These are phyloP conservation scores for Penstemon newberryi DNA, from an alignment of 257 asterid species.

Conservation along the genomic window DNA sequence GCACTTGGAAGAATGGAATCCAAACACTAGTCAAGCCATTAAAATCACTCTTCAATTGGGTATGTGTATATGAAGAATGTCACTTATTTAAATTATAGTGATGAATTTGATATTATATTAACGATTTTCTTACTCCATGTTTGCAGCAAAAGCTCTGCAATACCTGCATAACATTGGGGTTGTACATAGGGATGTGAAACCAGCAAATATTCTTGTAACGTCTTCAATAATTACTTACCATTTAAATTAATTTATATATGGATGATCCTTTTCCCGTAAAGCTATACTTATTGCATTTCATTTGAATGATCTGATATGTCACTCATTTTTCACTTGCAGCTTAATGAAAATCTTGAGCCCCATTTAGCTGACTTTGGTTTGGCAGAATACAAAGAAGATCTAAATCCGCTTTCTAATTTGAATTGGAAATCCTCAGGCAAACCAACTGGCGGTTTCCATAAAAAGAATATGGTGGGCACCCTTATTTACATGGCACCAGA, in stretches of 20 bases:
- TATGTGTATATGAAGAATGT: constrained; percentile 22
- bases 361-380: constrained; percentile 91
- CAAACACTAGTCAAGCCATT: constrained; percentile 53
- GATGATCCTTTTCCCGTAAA: background rate
- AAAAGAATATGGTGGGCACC: constrained; percentile 93
- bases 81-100: constrained; percentile 14
- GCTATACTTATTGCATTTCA: constrained; percentile 1
- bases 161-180: constrained; percentile 91
- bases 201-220: constrained; percentile 95
- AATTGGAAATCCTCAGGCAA: constrained; percentile 90
- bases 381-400: constrained; percentile 77
- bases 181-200: constrained; percentile 97
- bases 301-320: constrained; percentile 28
- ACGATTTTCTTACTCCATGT: constrained; percentile 35
- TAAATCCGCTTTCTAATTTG: constrained; percentile 59
- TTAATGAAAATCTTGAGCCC: constrained; percentile 59
- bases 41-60: constrained; percentile 60
- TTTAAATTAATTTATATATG: constrained; percentile 13
- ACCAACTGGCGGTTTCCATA: constrained; percentile 99
- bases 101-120: constrained; percentile 23
- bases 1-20: constrained; percentile 82
- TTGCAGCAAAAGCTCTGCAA: constrained; percentile 83
- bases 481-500: constrained; percentile 99
- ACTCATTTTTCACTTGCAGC: constrained; percentile 51
- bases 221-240: constrained; percentile 28